Percentiles rank a stretch among this genome's conserved stretches.
phyloP scores from a whole-genome alignment of 192 early-diverging fungal species.

The Gonapodya sp. region DNA sequence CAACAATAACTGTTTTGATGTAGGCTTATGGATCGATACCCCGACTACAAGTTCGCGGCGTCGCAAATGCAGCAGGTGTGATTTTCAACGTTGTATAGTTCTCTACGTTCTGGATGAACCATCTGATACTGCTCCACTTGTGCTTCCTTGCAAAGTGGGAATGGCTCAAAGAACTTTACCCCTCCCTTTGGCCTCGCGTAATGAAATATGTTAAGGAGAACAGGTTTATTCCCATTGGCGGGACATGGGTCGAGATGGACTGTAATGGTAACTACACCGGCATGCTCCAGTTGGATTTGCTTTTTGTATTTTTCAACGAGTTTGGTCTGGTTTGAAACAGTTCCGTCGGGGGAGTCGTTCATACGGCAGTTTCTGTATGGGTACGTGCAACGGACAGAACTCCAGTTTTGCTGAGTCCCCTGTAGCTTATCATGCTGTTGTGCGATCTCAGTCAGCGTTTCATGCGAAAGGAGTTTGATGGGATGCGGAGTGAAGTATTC shows the following conservation, averaged over 20 bases:
- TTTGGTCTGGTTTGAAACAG: background rate
- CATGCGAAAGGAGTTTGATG: conserved; percentile 69
- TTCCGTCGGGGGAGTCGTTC: conserved; percentile 92
- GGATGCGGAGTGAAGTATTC: conserved; percentile 31
- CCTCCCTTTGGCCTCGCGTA: conserved; percentile 67
- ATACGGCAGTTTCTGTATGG: conserved; percentile 90
- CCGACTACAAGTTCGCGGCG: conserved; percentile 83
- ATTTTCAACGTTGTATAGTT: background rate
- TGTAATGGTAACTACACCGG: conserved; percentile 68
- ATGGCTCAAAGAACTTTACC: conserved; percentile 79
- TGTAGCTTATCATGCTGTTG: too few species aligned
- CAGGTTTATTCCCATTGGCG: conserved; percentile 88
- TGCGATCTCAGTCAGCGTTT: conserved; percentile 55
- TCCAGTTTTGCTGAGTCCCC: too few species aligned
- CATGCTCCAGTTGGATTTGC: too few species aligned
- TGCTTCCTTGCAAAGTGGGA: conserved; percentile 63
- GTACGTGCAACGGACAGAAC: conserved; percentile 21
- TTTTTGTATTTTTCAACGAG: background rate
- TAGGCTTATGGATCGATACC: conserved; percentile 70
- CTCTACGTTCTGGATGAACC: background rate
- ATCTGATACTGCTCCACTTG: background rate
- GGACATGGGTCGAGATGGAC: conserved; percentile 98
- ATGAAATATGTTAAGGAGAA: conserved; percentile 57
- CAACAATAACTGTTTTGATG: background rate
- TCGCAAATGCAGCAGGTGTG: conserved; percentile 31